Percentiles rank a stretch among this genome's conserved stretches.
These are phyloP conservation scores for Exidia glandulosa DNA, from an alignment of 768 basidiomycete species.

Conservation along the genomic window DNA sequence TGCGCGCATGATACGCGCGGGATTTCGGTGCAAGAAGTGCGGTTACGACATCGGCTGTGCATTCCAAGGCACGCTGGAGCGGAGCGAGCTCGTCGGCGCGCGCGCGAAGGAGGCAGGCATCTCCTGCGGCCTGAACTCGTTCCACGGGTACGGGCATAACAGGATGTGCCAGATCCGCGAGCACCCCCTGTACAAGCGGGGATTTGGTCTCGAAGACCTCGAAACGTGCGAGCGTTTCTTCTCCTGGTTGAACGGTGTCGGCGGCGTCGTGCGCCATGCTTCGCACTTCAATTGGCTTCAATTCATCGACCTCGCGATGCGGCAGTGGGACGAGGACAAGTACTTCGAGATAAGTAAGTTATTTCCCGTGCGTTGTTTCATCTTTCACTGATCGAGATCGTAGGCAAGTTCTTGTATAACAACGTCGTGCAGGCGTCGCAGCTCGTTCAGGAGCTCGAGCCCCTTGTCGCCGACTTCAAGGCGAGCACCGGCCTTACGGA, in stretches of 20 bases:
- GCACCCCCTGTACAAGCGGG: constrained; percentile 7
- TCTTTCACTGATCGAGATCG: not conserved
- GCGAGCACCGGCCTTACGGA: not conserved
- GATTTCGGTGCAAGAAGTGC: not conserved
- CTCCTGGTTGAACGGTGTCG: constrained; percentile 8
- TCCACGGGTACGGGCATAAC: constrained; percentile 13
- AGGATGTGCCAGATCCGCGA: constrained; percentile 9
- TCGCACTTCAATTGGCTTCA: constrained; percentile 7
- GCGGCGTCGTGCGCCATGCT: constrained; percentile 7
- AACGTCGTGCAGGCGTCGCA: not conserved
- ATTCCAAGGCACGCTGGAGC: not conserved
- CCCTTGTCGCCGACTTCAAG: not conserved
- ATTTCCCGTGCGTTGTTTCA: not conserved
- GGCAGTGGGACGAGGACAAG: constrained; percentile 15
- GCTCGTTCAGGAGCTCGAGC: not conserved
- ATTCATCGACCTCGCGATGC: constrained; percentile 7
- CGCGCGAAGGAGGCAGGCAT: not conserved
- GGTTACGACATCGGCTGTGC: constrained; percentile 3
- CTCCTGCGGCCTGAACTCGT: not conserved
- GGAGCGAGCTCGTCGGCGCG: not conserved
- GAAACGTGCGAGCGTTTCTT: constrained; percentile 12
- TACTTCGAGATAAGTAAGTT: constrained; percentile 7
- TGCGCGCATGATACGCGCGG: not conserved
- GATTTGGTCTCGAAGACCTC: constrained; percentile 12
- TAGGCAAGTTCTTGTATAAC: not conserved